These are phyloP conservation scores for Pythium phragmiticola DNA, from an alignment of 352 stramenopile species.

Conservation along the genomic window DNA sequence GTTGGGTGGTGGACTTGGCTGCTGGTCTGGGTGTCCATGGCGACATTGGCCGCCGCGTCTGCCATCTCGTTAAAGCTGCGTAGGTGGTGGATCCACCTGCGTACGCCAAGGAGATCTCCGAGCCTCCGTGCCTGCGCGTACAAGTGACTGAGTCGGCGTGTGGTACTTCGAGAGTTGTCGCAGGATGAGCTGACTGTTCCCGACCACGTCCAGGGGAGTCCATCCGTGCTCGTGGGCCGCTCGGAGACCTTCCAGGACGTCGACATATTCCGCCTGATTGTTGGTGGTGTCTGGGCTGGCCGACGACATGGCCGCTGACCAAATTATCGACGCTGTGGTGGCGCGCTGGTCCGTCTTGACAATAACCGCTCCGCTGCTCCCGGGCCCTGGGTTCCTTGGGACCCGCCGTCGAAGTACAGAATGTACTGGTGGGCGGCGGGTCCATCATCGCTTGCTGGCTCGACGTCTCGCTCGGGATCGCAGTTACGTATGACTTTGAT, in stretches of 20 bases:
- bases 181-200: background rate
- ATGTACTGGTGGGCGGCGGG: no score
- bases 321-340: background rate
- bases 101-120: background rate
- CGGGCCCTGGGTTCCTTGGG: background rate
- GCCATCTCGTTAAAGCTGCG: background rate
- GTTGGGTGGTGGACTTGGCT: background rate
- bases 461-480: no score
- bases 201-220: slow-evolving; percentile 1
- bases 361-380: background rate
- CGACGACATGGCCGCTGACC: background rate
- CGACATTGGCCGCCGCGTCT: slow-evolving; percentile 1
- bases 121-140: background rate
- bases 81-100: background rate
- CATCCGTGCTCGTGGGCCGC: background rate
- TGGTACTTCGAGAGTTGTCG: background rate
- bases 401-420: background rate
- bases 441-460: no score
- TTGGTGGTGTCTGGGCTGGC: background rate
- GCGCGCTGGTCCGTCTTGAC: background rate
- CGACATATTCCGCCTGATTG: slow-evolving; percentile 12
- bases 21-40: background rate
- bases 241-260: background rate
- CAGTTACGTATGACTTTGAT: no score
- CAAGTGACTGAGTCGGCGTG: background rate